Base-by-base conservation (phyloP, 129 eudicot genomes). In the carrot (Daucus carota) region DNA sequence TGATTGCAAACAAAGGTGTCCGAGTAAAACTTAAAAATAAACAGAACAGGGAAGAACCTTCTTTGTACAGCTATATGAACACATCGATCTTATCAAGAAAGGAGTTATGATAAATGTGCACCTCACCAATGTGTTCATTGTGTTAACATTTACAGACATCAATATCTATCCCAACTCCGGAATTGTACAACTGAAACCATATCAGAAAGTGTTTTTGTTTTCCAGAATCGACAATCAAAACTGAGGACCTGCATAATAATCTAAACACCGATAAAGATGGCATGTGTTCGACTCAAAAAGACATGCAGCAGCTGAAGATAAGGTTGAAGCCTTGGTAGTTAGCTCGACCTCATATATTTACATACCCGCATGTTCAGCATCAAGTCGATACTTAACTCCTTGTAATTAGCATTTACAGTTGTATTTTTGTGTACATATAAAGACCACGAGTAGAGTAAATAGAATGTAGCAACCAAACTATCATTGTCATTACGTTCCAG, bases 181-280 rank as follows among this genome's bases (percentile, higher is more conserved):
- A 68, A 44, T 77, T 78, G 50, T 78, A 80, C 60, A 45, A 76
- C 86, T 81, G 80, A 31, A 79, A 73, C 80, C 68, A 73, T 72
- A 72, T 72, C 28, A 48, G 73, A 32, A 33, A 54, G 14, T 4
- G 40, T 33, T 43, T 70, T 74, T 78, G 76, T 28, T 44, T n/a
- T 57, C 33, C 75, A 78, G 8, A 0, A 73, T 57, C 43, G 42
- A 59, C 52, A 6, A 60, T 28, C 8, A 57, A 26, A 62, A 73
- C 41, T 15, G 52, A 80, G 34, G 70, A 46, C 10, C 43, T 38
- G 45, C 17, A 65, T 57, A n/a, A 22, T 57, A 57, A 57, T 28
- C 65, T n/a, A 57, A 57, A n/a, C 11, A 28, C 31, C 24, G 24
- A 15, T 1, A 9, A 57, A 57, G 65, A 14, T 57, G 65, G 31